Base-by-base conservation (phyloP, 2,329 filamentous ascomycete species). In the Colletotrichum abscissum region DNA sequence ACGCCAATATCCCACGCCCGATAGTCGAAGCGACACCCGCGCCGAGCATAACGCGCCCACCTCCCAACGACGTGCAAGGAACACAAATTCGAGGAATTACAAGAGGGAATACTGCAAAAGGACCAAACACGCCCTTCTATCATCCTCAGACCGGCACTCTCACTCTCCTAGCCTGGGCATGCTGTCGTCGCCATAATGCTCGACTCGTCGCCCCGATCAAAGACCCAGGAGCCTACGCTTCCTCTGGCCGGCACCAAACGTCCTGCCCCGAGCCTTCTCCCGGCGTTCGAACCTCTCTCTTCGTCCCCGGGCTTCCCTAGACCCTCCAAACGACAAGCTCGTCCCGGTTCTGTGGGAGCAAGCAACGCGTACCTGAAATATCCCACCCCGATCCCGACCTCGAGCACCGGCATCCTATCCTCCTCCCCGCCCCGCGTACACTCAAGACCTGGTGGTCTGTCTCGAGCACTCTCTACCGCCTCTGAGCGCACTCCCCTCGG, bases 361-460 rank as follows among this genome's bases (percentile, higher is more conserved):
- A 85, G 80, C 49, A 80, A 84, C 72, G 87, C 87, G 69, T 87
- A 88, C 76, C 83, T 88, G 77, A 95, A 93, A 80, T 98, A 98
- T 84, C 97, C 97, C 55, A 98, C 97, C 3, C 97, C 97, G 1
- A 90, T 97, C 74, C 95, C 96, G 24, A 98, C 96, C 5, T 98
- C 97, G 4, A 97, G 95, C 77, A 98, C 96, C 58, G 94, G 94
- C 79, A 94, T 98, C 78, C 87, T 98, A 77, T 95, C 94, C 49
- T 97, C 95, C 60, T 97, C 95, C 69, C 95, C 95, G 60, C 92
- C 93, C 71, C 88, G 81, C 78, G 84, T 82, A 78, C 65, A 68
- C 63, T 67, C 64, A 42, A 56, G 72, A 28, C 58, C 69, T n/a
- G 69, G 54, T 12, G 63, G 26, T 11, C 22, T 33, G 24, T 73